These are phyloP conservation scores for Vinca major DNA, from an alignment of 305 asterid species.

Conservation along the genomic window DNA sequence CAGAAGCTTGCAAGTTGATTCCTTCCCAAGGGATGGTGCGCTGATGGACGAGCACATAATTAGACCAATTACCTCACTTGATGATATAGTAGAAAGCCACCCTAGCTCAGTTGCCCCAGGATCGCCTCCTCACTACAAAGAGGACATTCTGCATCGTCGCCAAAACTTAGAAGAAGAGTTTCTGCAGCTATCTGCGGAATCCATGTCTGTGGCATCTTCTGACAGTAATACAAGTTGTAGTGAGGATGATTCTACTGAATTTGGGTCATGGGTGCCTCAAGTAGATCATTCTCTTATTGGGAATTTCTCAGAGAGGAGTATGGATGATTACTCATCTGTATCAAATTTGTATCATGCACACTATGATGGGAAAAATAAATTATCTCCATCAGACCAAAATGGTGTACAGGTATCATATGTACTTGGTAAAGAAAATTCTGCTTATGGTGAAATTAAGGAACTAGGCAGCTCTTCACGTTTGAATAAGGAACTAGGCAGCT, in stretches of 20 bases:
- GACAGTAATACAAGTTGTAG: slow-evolving; percentile 80
- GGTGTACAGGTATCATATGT: slow-evolving; percentile 27
- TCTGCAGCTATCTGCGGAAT: slow-evolving; percentile 70
- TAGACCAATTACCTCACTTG: slow-evolving; percentile 32
- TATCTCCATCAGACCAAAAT: slow-evolving; percentile 29
- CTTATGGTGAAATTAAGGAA: slow-evolving; percentile 23
- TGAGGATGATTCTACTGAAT: slow-evolving; percentile 48
- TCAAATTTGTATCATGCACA: slow-evolving; percentile 23
- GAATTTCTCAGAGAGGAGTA: slow-evolving; percentile 29
- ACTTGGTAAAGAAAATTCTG: slow-evolving; percentile 24
- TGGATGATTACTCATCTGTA: slow-evolving; percentile 17
- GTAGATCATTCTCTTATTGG: slow-evolving; percentile 30
- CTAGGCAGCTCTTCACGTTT: slow-evolving; percentile 22
- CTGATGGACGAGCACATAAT: slow-evolving; percentile 23
- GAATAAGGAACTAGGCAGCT: slow-evolving; percentile 23
- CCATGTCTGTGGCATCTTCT: slow-evolving; percentile 66
- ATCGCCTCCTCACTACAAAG: slow-evolving; percentile 94
- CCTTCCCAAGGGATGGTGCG: slow-evolving; percentile 31
- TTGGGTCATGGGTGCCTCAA: slow-evolving; percentile 27
- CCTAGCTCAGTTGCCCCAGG: slow-evolving; percentile 48
- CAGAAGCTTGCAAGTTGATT: slow-evolving; percentile 27
- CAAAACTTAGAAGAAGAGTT: slow-evolving; percentile 81
- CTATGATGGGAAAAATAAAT: slow-evolving; percentile 16
- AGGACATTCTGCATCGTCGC: slow-evolving; percentile 81
- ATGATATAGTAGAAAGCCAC: slow-evolving; percentile 35